Evolutionary conservation across 129 eudicot species (phyloP).

Genomic region (Deinandra increscens): DNA sequence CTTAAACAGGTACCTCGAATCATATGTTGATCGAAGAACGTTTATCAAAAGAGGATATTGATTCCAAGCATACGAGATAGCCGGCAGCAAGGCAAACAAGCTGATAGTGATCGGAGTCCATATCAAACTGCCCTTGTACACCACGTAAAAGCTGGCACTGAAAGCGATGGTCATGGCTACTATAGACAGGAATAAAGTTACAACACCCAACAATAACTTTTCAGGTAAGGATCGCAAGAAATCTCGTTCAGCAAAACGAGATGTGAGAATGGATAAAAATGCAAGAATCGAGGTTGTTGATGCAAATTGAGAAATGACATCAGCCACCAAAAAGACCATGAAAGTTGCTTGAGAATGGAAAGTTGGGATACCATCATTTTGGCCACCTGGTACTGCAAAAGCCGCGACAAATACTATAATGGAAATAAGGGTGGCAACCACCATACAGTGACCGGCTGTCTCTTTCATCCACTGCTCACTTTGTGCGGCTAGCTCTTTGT

Average conservation of each 20-base stretch:
- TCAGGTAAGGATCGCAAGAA: slow-evolving; percentile 43
- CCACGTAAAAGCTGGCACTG: slow-evolving; percentile 37
- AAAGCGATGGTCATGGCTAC: slow-evolving; percentile 37
- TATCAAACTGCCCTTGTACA: slow-evolving; percentile 19
- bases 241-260: slow-evolving; percentile 58
- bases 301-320: slow-evolving; percentile 40
- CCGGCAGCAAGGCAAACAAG: slow-evolving; percentile 32
- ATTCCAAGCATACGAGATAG: slow-evolving; percentile 32
- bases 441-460: slow-evolving; percentile 47
- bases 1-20: slow-evolving; percentile 30
- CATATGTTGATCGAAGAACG: slow-evolving; percentile 38
- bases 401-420: slow-evolving; percentile 44
- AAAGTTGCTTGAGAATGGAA: slow-evolving; percentile 22
- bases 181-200: slow-evolving; percentile 38
- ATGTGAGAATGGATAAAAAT: slow-evolving; percentile 49
- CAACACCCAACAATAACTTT: slow-evolving; percentile 35
- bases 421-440: slow-evolving; percentile 46
- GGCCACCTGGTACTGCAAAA: slow-evolving; percentile 47
- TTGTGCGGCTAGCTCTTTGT: slow-evolving; percentile 37
- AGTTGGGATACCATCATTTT: slow-evolving; percentile 31
- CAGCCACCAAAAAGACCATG: slow-evolving; percentile 30
- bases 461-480: slow-evolving; percentile 57
- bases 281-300: slow-evolving; percentile 42
- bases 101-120: slow-evolving; percentile 39
- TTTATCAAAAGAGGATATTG: slow-evolving; percentile 51